Base-by-base conservation (phyloP, 306 rosid species). In the Notholithocarpus densiflorus region DNA sequence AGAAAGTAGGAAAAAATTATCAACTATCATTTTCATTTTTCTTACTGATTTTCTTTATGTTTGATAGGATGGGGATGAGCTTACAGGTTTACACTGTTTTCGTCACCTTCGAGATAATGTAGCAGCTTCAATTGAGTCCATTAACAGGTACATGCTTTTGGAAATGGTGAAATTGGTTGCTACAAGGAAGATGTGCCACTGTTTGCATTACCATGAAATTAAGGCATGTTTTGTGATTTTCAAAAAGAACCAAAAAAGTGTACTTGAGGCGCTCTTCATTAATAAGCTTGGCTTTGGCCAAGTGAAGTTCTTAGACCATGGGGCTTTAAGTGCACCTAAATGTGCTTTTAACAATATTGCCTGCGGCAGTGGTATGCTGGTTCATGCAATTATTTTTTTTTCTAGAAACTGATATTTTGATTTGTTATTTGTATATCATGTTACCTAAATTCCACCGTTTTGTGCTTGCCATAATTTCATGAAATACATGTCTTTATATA, bases 71-170 rank as follows among this genome's bases (percentile, higher is more conserved):
- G 99, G 98, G 73, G 99, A 93, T 79, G 99, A 96, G 76, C 99
- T 96, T 80, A 80, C 96, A 78, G 99, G 99, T 87, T 86, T 96
- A 62, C 99, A 96, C 78, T 96, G 99, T 85, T 96, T 93, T 86
- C 98, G 95, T 59, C 96, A 96, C 87, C 97, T 96, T 55, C 87
- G 97, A 80, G 98, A 96, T 86, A 96, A 89, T 43, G 96, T 93
- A 21, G 91, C 93, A 69, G 88, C 88, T 73, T 90, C 97, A 66
- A 90, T 93, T 73, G 99, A 96, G 83, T 91, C 99, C 83, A 85
- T 91, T 87, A 96, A 93, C 94, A 91, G 98, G 99, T 96, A 89
- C 23, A 21, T 54, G 17, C 72, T 68, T 74, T 17, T 29, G 32
- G 19, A 66, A 19, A 4, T 75, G 56, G 57, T 79, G 48, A 68